These are phyloP conservation scores for Coniochaeta pulveracea DNA, from an alignment of 2,329 filamentous ascomycete genomes.

Conservation along the genomic window DNA sequence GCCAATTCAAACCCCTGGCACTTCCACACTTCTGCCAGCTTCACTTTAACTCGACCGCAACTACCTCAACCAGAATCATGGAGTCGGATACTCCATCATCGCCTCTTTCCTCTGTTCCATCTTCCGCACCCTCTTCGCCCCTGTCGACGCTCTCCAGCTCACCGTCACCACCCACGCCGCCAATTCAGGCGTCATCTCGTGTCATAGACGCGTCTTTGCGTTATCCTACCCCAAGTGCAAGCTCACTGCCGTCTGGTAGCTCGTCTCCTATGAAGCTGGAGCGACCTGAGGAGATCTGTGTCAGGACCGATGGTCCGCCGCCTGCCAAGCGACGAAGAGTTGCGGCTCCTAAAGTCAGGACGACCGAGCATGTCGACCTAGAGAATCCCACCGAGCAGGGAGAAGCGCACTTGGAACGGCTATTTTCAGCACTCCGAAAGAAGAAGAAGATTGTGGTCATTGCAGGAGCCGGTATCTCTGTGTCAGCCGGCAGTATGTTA, in stretches of 20 bases:
- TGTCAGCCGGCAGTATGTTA: constrained; percentile 77
- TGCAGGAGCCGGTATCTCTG: constrained; percentile 92
- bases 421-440: constrained; percentile 66
- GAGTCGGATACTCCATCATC: constrained; percentile 2
- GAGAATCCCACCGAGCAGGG: constrained; percentile 34
- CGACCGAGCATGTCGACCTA: constrained; percentile 74
- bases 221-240: constrained; percentile 42
- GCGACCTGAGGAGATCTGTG: constrained; percentile 24
- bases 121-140: constrained; percentile 34
- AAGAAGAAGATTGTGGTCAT: constrained; percentile 97
- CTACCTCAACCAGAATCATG: too few species aligned
- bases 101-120: not conserved
- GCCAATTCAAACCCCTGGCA: too few species aligned
- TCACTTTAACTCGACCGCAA: not conserved
- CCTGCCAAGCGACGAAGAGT: constrained; percentile 69
- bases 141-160: constrained; percentile 42
- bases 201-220: constrained; percentile 27
- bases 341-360: constrained; percentile 50
- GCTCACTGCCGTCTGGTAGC: constrained; percentile 31
- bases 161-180: constrained; percentile 37
- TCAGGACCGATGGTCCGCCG: constrained; percentile 46
- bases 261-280: constrained; percentile 38
- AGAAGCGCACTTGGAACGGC: constrained; percentile 53
- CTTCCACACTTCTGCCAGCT: not conserved
- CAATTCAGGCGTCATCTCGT: constrained; percentile 20